Base-by-base conservation (phyloP, 345 rosid genomes). In the Eucalyptus curtisii region DNA sequence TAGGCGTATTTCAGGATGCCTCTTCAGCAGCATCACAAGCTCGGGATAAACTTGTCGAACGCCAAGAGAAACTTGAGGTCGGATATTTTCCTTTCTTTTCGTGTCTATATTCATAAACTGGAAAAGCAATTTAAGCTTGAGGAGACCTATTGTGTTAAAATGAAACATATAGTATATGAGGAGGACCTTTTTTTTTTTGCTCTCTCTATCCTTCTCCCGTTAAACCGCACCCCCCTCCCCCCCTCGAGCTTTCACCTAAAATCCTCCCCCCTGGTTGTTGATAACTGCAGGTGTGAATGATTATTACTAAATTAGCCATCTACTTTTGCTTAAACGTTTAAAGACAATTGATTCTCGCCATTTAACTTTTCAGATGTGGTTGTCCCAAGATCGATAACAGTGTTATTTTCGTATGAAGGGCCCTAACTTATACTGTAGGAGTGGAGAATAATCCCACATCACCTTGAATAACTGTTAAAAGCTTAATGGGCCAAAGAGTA, bases 41-140 rank as follows among this genome's bases (percentile, higher is more conserved):
- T 89, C 95, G 91, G 90, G 94, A 98, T 88, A 95, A 95, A 91
- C 99, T 98, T 87, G 89, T 91, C 3, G 93, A 96, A 91, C 96
- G 97, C 12, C 92, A 91, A 87, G 99, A 97, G 92, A 96, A 96
- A 89, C 99, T 96, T 15, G 94, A 95, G 97, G 99, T 96, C 40
- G 31, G 27, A 27, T 85, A 20, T 76, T 40, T 76, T 76, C 24
- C 82, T 2, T 76, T 76, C 47, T 76, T 76, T 40, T 42, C 30
- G 3, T 40, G 14, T 76, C 82, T 40, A 11, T 40, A 20, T 40
- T 3, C 27, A 10, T 86, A 49, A 86, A 53, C 49, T 86, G 15
- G 30, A 76, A 37, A 40, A 76, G 82, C 47, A 37, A 76, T 76
- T 76, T 76, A 40, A 37, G 30, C 27, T 40, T 20, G 27, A 40